A percentile compares a stretch with the other conserved stretches of the same genome.
Conservation (phyloP, 2,329 filamentous ascomycete genomes). For the Exophiala sp. region DNA sequence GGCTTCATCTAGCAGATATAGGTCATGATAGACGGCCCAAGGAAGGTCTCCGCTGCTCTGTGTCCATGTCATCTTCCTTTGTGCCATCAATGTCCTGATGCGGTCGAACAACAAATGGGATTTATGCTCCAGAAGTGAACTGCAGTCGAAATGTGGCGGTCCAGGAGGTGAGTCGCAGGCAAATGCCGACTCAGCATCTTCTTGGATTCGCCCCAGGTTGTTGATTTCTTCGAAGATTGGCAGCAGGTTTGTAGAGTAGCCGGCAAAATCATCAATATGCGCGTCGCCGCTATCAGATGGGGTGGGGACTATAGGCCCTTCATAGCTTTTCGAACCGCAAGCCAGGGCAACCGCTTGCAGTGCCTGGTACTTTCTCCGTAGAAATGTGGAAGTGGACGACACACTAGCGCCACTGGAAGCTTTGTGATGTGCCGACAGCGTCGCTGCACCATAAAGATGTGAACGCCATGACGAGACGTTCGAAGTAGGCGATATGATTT, state of each 20-base stretch:
- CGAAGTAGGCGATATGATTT: slow-evolving; percentile 6
- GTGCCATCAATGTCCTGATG: slow-evolving; percentile 3
- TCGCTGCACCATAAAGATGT: slow-evolving; percentile 9
- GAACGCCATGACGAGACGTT: slow-evolving; percentile 3
- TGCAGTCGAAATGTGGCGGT: slow-evolving; percentile 11
- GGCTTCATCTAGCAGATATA: slow-evolving; percentile 12
- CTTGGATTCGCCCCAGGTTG: background rate
- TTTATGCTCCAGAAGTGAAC: slow-evolving; percentile 7
- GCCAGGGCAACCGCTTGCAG: slow-evolving; percentile 12
- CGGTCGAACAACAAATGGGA: slow-evolving; percentile 11
- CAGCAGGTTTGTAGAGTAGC: slow-evolving; percentile 9
- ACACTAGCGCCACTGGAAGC: background rate
- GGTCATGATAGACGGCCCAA: slow-evolving; percentile 2
- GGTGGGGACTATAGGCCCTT: background rate
- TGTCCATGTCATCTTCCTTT: background rate
- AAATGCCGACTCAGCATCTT: background rate
- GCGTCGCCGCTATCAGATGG: background rate
- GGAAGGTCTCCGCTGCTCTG: background rate
- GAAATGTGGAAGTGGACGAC: slow-evolving; percentile 1
- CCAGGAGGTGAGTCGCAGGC: slow-evolving; percentile 2
- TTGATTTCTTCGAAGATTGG: slow-evolving; percentile 10
- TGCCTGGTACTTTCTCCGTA: slow-evolving; percentile 9
- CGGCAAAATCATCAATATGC: slow-evolving; percentile 11
- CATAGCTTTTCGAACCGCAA: slow-evolving; percentile 7
- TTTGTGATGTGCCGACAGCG: background rate